Conservation (phyloP, 495 filamentous ascomycete genomes). For the Xylaria intraflava region DNA sequence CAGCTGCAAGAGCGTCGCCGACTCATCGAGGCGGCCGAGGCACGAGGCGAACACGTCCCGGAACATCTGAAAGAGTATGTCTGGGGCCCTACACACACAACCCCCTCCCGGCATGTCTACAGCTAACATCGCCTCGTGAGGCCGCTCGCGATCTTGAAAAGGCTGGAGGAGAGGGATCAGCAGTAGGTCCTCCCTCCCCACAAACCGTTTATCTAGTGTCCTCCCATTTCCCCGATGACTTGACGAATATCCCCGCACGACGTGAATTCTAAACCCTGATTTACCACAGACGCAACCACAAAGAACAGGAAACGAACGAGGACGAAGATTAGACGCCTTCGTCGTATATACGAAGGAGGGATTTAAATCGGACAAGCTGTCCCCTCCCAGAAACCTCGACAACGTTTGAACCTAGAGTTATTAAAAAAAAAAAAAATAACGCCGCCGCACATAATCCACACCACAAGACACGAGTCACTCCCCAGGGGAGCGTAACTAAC, state of each 20-base stretch:
- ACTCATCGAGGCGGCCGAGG: slow-evolving; percentile 57
- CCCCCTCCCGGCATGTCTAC: neutral
- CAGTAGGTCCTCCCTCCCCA: slow-evolving; percentile 2
- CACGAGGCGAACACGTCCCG: slow-evolving; percentile 50
- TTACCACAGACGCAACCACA: neutral
- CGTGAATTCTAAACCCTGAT: neutral
- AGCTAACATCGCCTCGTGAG: neutral
- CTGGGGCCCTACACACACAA: neutral
- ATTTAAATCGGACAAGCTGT: too few relatives aligned
- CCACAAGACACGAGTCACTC: slow-evolving; percentile 1
- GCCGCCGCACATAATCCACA: neutral
- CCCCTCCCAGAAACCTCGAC: neutral
- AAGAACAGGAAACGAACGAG: slow-evolving; percentile 11
- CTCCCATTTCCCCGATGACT: neutral
- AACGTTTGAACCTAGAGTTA: neutral
- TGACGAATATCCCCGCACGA: neutral
- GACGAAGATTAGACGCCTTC: slow-evolving; percentile 10
- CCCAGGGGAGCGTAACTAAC: neutral
- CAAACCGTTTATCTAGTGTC: neutral
- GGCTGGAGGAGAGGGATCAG: slow-evolving; percentile 18
- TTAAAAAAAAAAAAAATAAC: neutral
- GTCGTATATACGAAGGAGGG: too few relatives aligned
- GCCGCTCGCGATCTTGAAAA: slow-evolving; percentile 13
- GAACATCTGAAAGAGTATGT: slow-evolving; percentile 23
- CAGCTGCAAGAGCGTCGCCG: slow-evolving; percentile 56